Conservation (phyloP, 768 basidiomycete genomes). For the Artomyces pyxidatus region DNA sequence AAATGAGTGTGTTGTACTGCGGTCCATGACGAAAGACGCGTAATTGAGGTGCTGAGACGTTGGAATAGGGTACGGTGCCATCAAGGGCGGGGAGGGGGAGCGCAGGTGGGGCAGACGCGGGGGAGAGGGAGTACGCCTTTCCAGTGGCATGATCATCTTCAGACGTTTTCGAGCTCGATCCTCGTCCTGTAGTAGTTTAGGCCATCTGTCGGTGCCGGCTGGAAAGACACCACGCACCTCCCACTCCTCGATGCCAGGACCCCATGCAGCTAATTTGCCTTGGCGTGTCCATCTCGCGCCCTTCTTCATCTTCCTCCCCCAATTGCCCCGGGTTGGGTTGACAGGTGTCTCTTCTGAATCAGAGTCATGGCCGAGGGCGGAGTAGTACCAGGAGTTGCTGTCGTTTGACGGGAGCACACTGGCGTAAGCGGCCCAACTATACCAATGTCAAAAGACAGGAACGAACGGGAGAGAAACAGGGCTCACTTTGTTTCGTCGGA, state of each 20-base stretch:
- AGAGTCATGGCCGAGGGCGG: conserved; percentile 64
- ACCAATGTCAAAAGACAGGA: not conserved
- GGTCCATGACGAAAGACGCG: conserved; percentile 81
- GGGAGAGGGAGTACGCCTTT: conserved; percentile 61
- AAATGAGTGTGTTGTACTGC: conserved; percentile 76
- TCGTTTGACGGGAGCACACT: conserved; percentile 40
- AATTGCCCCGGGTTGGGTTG: conserved; percentile 58
- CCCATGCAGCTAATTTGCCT: conserved; percentile 81
- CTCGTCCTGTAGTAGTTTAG: conserved; percentile 47
- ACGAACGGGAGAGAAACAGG: not conserved
- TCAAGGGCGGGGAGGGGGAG: conserved; percentile 71
- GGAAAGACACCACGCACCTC: conserved; percentile 43
- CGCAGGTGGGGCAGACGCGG: conserved; percentile 67
- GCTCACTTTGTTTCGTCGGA: conserved; percentile 9
- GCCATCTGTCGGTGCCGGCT: conserved; percentile 12
- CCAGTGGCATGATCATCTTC: conserved; percentile 52
- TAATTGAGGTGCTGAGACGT: conserved; percentile 63
- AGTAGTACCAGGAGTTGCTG: conserved; percentile 77
- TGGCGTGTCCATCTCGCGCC: conserved; percentile 77
- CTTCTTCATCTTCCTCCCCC: conserved; percentile 72
- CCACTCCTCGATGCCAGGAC: conserved; percentile 78
- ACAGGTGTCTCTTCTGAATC: conserved; percentile 44
- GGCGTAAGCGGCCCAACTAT: not conserved
- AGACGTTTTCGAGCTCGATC: conserved; percentile 79
- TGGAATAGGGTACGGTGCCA: conserved; percentile 68